Evolutionary conservation across 2,329 filamentous ascomycete genomes (phyloP).

Genomic region (Gaeumannomyces tritici): DNA sequence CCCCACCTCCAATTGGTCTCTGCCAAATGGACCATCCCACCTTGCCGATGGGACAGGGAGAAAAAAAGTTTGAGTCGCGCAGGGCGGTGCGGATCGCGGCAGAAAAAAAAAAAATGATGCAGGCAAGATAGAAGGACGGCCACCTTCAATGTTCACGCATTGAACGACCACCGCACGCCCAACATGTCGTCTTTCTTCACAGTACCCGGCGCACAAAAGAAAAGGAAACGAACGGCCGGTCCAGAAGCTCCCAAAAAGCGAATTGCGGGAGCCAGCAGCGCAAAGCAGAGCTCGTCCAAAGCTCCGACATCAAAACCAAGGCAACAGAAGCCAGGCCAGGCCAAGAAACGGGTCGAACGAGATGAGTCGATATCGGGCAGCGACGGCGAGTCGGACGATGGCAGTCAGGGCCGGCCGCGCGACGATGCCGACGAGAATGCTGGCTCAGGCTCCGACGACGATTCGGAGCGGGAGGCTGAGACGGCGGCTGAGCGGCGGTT

Average conservation of each 20-base stretch:
- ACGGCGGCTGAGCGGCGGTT: slow-evolving; percentile 83
- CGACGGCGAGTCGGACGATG: slow-evolving; percentile 62
- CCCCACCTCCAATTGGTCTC: not conserved
- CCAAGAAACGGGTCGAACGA: slow-evolving; percentile 33
- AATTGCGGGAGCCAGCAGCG: slow-evolving; percentile 36
- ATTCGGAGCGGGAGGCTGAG: slow-evolving; percentile 69
- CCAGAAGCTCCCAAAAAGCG: slow-evolving; percentile 50
- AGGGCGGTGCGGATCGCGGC: not conserved
- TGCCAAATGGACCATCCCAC: not conserved
- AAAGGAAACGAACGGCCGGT: slow-evolving; percentile 65
- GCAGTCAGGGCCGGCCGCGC: slow-evolving; percentile 22
- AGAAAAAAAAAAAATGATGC: slow-evolving; percentile 4
- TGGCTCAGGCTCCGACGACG: slow-evolving; percentile 36
- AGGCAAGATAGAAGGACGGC: not conserved
- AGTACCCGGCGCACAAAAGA: slow-evolving; percentile 74
- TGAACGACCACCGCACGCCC: slow-evolving; percentile 12
- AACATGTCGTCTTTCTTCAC: slow-evolving; percentile 96
- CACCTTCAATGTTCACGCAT: not conserved
- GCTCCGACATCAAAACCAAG: slow-evolving; percentile 22
- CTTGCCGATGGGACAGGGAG: not conserved
- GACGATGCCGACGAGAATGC: slow-evolving; percentile 24
- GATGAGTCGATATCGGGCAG: slow-evolving; percentile 84
- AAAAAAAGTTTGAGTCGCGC: slow-evolving; percentile 1
- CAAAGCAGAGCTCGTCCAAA: slow-evolving; percentile 31
- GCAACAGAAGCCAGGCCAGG: slow-evolving; percentile 16